Base-by-base conservation (phyloP, 2,329 filamentous ascomycete genomes). In the Aspergillus tanneri region DNA sequence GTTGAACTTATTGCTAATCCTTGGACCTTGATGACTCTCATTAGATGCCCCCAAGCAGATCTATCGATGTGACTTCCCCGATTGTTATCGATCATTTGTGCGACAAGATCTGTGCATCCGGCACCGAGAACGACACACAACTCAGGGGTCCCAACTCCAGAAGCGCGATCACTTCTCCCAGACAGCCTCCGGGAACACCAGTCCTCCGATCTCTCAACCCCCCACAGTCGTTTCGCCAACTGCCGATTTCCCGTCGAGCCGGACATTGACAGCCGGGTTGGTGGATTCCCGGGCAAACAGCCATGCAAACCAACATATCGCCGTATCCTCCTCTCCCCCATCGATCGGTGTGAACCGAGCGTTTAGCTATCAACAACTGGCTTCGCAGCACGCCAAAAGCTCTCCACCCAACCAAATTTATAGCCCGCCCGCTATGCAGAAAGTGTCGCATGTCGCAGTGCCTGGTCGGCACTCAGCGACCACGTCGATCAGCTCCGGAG, bases 41-140 rank as follows among this genome's bases (percentile, higher is more conserved):
- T 12, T 24, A 90, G 87, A 97, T 72, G 87, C 88, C 48, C 92
- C 92, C 14, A 96, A 96, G 72, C 89, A 95, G 66, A 95, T 96
- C 46, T 97, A 95, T 67, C 83, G 84, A 63, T 97, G 93, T 75
- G 89, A 95, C 64, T 96, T 91, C 62, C 88, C 89, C 16, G 90
- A 91, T 64, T 99, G 93, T 70, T 83, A 85, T 52, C 86, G 92
- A 43, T 86, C 88, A 24, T 99, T 97, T 72, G 92, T 97, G 49
- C 85, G 93, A 54, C 89, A 95, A 57, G 93, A 99, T 69, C 78
- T 99, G 49, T 90, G 93, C 65, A 87, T 93, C 63, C 85, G 88
- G 34, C 88, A 93, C 70, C 82, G 85, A 65, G 88, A 92, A 66
- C 82, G 88, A 35, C 88, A 92, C 69, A 88, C 84, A 10, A 87